These are phyloP conservation scores for Flammula alnicola DNA, from an alignment of 1,284 basidiomycete genomes.

Conservation along the genomic window DNA sequence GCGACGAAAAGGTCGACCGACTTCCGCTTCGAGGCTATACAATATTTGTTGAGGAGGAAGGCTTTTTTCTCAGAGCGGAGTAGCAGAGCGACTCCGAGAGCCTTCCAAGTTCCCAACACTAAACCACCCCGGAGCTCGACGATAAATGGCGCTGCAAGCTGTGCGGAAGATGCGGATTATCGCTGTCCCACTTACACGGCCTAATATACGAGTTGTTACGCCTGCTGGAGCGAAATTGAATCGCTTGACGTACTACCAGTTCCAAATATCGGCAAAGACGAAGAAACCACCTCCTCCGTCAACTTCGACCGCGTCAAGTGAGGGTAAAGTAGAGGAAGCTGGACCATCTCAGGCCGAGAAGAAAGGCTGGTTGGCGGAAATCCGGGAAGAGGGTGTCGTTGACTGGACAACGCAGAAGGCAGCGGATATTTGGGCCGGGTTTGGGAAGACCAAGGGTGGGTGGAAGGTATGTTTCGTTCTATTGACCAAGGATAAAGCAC, in stretches of 20 bases:
- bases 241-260: conserved; percentile 48
- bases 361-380: conserved; percentile 29
- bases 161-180: conserved; percentile 39
- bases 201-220: conserved; percentile 6
- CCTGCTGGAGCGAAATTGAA: conserved; percentile 18
- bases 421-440: conserved; percentile 58
- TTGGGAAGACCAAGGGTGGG: conserved; percentile 66
- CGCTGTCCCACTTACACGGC: conserved; percentile 42
- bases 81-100: too few relatives aligned
- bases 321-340: conserved; percentile 3
- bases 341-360: background rate
- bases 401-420: conserved; percentile 57
- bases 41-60: too few relatives aligned
- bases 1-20: too few relatives aligned
- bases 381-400: conserved; percentile 42
- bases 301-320: background rate
- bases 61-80: too few relatives aligned
- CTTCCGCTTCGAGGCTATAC: too few relatives aligned
- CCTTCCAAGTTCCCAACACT: too few relatives aligned
- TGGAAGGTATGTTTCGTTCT: conserved; percentile 61
- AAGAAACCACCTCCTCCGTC: background rate
- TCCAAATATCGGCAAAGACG: conserved; percentile 36
- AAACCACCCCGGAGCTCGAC: too few relatives aligned
- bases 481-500: background rate
- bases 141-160: conserved; percentile 10